Base-by-base conservation (phyloP, 2,329 filamentous ascomycete genomes). In the Tolypocladium tropicale region DNA sequence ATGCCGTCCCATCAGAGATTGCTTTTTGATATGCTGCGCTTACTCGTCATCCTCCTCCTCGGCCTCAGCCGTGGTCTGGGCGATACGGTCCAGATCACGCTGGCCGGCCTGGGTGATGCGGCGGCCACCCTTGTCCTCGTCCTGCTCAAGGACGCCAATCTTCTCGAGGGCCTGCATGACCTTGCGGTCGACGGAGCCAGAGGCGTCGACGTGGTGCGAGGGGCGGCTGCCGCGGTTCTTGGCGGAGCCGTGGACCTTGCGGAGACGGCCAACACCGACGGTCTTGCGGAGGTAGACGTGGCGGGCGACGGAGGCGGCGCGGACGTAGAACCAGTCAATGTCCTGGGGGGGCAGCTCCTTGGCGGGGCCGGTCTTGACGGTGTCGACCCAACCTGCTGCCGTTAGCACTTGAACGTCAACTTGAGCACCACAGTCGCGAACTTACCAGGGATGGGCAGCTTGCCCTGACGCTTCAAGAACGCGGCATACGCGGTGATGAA, bases 201-300 rank as follows among this genome's bases (percentile, higher is more conserved):
- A 92, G 76, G 92, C 94, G 74, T 96, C 89, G 70, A 96, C 90
- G 84, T 99, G 94, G 80, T 95, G 87, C 64, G 86, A 90, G 74
- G 94, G 94, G 67, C 88, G 85, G 68, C 85, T 85, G 70, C 94
- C 94, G 69, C 94, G 91, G 88, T 97, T 99, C 87, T 95, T 96
- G 82, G 89, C 88, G 68, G 85, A 88, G 70, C 91, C 94, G 85
- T 99, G 94, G 65, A 88, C 89, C 83, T 95, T 96, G 78, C 93
- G 89, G 69, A 99, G 86, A 74, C 94, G 91, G 79, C 94, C 94
- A 68, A 99, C 90, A 84, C 94, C 94, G 74, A 99, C 92, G 63
- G 92, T 96, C 85, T 99, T 99, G 82, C 94, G 89, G 77, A 99
- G 84, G 85, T 99, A 99, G 83, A 99, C 87, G 84, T 97, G 93